Conservation (phyloP, 2,329 filamentous ascomycete genomes). For the Paecilomyces variotii region DNA sequence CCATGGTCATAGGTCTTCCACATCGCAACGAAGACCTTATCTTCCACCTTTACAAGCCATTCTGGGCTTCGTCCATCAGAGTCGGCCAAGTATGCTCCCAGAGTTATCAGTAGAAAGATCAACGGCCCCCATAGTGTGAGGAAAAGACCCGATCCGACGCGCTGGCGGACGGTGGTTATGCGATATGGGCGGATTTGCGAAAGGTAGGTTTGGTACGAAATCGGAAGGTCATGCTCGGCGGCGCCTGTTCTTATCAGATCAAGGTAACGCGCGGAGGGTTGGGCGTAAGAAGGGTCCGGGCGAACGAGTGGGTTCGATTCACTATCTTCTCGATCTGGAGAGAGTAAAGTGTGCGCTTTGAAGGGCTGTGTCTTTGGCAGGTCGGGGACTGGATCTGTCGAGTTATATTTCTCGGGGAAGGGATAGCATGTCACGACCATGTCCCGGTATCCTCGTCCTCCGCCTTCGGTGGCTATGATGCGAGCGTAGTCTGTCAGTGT, state of each 20-base stretch:
- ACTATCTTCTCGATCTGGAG: constrained; percentile 39
- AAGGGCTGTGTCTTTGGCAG: constrained; percentile 59
- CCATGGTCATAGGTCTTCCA: constrained; percentile 60
- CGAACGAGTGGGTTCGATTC: constrained; percentile 42
- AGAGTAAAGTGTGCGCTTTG: constrained; percentile 77
- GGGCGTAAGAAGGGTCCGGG: constrained; percentile 63
- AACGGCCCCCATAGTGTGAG: constrained; percentile 51
- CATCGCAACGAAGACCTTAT: constrained; percentile 46
- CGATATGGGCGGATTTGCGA: constrained; percentile 61
- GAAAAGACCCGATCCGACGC: constrained; percentile 57
- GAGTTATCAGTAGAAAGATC: constrained; percentile 46
- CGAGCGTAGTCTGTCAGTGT: constrained; percentile 71
- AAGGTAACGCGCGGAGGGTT: constrained; percentile 77
- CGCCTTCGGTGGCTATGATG: constrained; percentile 87
- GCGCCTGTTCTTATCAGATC: constrained; percentile 73
- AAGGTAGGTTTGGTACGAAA: constrained; percentile 69
- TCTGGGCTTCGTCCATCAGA: constrained; percentile 58
- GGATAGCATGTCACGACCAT: constrained; percentile 70
- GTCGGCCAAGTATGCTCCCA: constrained; percentile 45
- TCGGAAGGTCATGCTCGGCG: constrained; percentile 68
- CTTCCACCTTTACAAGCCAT: constrained; percentile 54
- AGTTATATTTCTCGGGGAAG: constrained; percentile 46
- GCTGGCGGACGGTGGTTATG: constrained; percentile 59
- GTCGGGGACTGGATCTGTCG: constrained; percentile 53
- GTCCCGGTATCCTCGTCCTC: constrained; percentile 76